Evolutionary conservation across 768 basidiomycete genomes (phyloP).

Genomic region (Naematelia encephala): DNA sequence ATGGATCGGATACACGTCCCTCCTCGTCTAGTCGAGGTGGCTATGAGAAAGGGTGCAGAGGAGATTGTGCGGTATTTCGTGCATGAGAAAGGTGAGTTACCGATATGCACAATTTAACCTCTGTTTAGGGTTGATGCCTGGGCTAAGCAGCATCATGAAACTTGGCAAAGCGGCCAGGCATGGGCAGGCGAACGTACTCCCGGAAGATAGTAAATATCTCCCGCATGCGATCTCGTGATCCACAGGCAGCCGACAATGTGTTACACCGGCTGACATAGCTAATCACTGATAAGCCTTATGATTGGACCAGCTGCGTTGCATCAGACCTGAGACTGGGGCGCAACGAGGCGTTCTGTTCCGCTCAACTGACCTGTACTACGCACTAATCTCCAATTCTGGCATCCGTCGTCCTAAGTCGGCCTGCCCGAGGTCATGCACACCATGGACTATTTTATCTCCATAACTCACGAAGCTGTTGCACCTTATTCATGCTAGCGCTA

Average conservation of each 20-base stretch:
- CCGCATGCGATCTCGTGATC: too few species aligned
- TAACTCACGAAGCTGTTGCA: too few species aligned
- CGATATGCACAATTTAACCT: background rate
- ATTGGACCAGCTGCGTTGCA: too few species aligned
- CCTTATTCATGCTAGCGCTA: too few species aligned
- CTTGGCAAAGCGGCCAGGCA: conserved; percentile 12
- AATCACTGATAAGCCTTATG: too few species aligned
- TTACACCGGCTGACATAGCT: too few species aligned
- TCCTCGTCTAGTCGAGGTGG: conserved; percentile 27
- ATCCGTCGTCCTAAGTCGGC: too few species aligned
- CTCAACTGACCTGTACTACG: background rate
- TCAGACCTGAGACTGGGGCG: too few species aligned
- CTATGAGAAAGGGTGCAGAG: conserved; percentile 35
- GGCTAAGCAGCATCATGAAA: conserved; percentile 35
- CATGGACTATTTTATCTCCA: too few species aligned
- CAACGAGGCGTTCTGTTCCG: background rate
- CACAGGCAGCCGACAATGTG: too few species aligned
- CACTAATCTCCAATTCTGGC: background rate
- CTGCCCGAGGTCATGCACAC: too few species aligned
- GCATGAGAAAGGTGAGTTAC: conserved; percentile 41
- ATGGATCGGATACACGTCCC: conserved; percentile 26
- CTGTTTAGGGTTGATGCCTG: conserved; percentile 30
- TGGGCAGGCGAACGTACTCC: background rate
- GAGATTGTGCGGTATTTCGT: conserved; percentile 49
- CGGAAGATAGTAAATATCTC: too few species aligned